phyloP scores from a whole-genome alignment of 768 basidiomycete species.

The Leccinum fibrillosum region DNA sequence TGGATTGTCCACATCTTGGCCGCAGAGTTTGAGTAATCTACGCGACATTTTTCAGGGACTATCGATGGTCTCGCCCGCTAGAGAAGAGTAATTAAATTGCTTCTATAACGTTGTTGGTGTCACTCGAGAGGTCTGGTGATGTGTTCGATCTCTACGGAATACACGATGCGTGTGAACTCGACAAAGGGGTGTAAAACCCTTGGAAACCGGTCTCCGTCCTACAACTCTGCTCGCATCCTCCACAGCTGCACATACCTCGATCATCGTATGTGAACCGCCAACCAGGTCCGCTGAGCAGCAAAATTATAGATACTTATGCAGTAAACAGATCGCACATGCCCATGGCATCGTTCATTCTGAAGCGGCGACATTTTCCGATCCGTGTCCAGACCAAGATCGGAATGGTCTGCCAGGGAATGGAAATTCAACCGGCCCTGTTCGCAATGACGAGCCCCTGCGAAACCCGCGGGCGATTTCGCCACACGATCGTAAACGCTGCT shows the following conservation, averaged over 20 bases:
- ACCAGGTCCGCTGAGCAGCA: not conserved
- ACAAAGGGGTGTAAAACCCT: not conserved
- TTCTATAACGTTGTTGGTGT: slow-evolving; percentile 26
- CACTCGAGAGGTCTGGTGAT: slow-evolving; percentile 26
- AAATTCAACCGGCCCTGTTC: slow-evolving; percentile 9
- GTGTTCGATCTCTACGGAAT: slow-evolving; percentile 7
- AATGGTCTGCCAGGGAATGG: not conserved
- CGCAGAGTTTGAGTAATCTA: slow-evolving; percentile 13
- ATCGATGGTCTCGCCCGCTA: slow-evolving; percentile 16
- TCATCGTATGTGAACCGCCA: not conserved
- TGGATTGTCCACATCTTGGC: slow-evolving; percentile 15
- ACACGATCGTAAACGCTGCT: slow-evolving; percentile 10
- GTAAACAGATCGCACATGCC: slow-evolving; percentile 3
- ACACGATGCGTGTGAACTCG: slow-evolving; percentile 14
- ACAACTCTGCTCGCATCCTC: not conserved
- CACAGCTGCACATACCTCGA: not conserved
- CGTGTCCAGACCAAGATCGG: not conserved
- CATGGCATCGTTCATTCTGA: not conserved
- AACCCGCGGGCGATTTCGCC: slow-evolving; percentile 20
- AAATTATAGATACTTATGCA: slow-evolving; percentile 14
- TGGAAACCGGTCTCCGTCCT: not conserved
- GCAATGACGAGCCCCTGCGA: slow-evolving; percentile 19
- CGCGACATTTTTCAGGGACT: slow-evolving; percentile 21
- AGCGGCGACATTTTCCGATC: not conserved
- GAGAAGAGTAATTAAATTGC: slow-evolving; percentile 21